phyloP scores from a whole-genome alignment of 768 basidiomycete species.

The Boletus barrowsii region DNA sequence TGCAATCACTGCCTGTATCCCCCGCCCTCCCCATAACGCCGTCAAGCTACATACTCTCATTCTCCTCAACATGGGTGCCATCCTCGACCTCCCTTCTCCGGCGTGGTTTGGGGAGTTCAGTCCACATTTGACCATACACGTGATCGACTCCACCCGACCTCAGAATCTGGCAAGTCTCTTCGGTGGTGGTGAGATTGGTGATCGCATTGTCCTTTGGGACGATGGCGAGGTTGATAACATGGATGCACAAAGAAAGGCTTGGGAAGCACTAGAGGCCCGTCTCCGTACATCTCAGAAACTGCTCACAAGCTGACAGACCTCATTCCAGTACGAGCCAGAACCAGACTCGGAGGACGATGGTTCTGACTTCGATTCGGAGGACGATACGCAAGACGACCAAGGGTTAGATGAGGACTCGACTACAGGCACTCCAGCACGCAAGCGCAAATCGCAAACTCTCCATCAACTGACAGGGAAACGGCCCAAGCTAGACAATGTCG shows the following conservation, averaged over 20 bases:
- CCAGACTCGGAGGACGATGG: slow-evolving; percentile 59
- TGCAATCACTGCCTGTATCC: slow-evolving; percentile 7
- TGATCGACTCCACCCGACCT: slow-evolving; percentile 92
- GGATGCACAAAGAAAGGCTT: slow-evolving; percentile 71
- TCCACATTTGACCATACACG: slow-evolving; percentile 68
- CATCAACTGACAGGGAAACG: slow-evolving; percentile 51
- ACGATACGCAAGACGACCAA: slow-evolving; percentile 41
- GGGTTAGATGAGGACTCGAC: slow-evolving; percentile 41
- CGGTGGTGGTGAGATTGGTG: slow-evolving; percentile 59
- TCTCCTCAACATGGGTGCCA: slow-evolving; percentile 87
- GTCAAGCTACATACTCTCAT: slow-evolving; percentile 82
- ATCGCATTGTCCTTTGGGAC: slow-evolving; percentile 88
- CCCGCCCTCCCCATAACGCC: not conserved
- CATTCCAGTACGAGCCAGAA: slow-evolving; percentile 70
- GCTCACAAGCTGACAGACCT: slow-evolving; percentile 6
- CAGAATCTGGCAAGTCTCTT: slow-evolving; percentile 87
- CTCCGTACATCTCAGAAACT: not conserved
- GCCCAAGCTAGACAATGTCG: slow-evolving; percentile 51
- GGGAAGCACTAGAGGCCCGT: slow-evolving; percentile 78
- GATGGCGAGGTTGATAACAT: slow-evolving; percentile 77
- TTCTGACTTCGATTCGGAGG: slow-evolving; percentile 46
- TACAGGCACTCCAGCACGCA: slow-evolving; percentile 38
- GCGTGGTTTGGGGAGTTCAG: slow-evolving; percentile 77
- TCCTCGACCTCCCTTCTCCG: slow-evolving; percentile 73
- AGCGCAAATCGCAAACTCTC: slow-evolving; percentile 46